Percentiles rank a stretch among this genome's conserved stretches.
These are phyloP conservation scores for Metarhizium robertsii DNA, from an alignment of 2,329 filamentous ascomycete genomes.

Conservation along the genomic window DNA sequence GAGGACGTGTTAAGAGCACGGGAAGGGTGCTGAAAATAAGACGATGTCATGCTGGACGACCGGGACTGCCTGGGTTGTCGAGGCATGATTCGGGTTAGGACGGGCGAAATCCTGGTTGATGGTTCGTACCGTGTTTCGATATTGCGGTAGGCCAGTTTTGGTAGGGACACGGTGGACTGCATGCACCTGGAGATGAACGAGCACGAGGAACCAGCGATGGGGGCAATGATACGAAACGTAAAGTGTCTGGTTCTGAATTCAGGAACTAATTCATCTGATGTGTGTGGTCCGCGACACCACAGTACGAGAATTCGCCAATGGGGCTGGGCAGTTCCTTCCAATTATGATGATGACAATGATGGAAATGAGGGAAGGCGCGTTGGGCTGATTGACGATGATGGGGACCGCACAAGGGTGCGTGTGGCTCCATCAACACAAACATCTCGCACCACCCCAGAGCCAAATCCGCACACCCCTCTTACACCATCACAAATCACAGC, in stretches of 20 bases:
- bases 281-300: neutral
- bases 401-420: neutral
- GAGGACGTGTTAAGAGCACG: neutral
- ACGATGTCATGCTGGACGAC: neutral
- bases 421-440: neutral
- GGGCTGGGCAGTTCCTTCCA: neutral
- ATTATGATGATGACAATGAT: neutral
- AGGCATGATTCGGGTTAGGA: neutral
- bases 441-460: conserved; percentile 10
- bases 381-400: neutral
- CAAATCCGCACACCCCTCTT: conserved; percentile 14
- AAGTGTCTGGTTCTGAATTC: too few relatives aligned
- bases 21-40: neutral
- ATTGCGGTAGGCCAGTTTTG: too few relatives aligned
- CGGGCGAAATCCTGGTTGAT: neutral
- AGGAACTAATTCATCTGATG: too few relatives aligned
- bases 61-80: neutral
- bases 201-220: too few relatives aligned
- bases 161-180: too few relatives aligned
- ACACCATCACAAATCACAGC: conserved; percentile 8
- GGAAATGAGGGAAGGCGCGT: neutral
- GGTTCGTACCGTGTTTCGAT: neutral
- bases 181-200: too few relatives aligned
- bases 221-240: too few relatives aligned
- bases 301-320: neutral